A percentile compares a stretch with the other conserved stretches of the same genome.
Evolutionary conservation across 768 basidiomycete genomes (phyloP).

Genomic region (Nevesoporus exiguus): DNA sequence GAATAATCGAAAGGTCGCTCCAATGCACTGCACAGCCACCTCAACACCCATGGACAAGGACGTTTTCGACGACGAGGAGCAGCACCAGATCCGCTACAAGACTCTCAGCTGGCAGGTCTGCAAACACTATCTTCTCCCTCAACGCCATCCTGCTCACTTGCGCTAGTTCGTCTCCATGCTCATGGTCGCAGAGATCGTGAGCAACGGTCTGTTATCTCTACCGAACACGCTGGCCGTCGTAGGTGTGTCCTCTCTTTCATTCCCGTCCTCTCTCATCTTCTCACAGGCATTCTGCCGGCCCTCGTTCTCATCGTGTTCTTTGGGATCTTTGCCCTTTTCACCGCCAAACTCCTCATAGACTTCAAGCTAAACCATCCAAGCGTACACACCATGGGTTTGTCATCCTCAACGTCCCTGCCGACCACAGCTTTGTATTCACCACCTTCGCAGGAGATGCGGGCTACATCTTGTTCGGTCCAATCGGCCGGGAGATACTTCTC

Average conservation of each 20-base stretch:
- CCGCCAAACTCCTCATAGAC: not conserved
- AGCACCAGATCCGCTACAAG: not conserved
- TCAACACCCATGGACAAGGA: not conserved
- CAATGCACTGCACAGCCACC: not conserved
- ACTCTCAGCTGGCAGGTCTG: not conserved
- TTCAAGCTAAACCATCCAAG: not conserved
- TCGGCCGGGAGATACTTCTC: not conserved
- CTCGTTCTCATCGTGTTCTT: not conserved
- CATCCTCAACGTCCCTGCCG: not conserved
- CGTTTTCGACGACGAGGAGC: not conserved
- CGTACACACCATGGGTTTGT: not conserved
- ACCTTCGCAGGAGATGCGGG: not conserved
- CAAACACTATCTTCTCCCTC: not conserved
- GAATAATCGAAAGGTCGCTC: not conserved
- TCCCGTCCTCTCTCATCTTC: not conserved
- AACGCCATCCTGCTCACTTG: not conserved
- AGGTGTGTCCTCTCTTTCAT: not conserved
- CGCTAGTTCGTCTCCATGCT: not conserved
- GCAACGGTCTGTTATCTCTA: not conserved
- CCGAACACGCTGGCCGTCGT: not conserved
- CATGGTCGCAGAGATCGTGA: not conserved
- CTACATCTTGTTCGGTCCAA: not conserved
- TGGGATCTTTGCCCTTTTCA: not conserved
- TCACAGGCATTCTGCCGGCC: not conserved
- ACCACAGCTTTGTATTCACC: not conserved